A percentile compares a stretch with the other conserved stretches of the same genome.
phyloP scores from a whole-genome alignment of 2,329 filamentous ascomycete species.

The Stachybotrys echinatus region DNA sequence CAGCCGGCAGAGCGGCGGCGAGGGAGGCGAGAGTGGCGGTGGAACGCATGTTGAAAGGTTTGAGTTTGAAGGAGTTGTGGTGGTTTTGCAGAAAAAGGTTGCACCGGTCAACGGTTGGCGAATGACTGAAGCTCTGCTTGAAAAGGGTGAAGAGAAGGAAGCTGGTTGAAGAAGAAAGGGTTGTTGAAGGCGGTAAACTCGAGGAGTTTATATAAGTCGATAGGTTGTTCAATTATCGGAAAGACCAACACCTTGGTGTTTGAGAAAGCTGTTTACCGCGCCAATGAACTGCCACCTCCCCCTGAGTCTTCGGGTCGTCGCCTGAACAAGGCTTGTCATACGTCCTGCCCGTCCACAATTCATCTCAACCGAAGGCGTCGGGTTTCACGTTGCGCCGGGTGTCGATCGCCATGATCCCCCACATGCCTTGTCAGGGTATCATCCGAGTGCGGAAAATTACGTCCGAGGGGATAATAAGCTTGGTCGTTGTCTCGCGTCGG shows the following conservation, averaged over 20 bases:
- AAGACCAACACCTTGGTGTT: too few species aligned
- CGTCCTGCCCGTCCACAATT: neutral
- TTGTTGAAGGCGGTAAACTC: neutral
- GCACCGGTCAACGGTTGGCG: conserved; percentile 7
- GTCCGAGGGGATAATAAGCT: neutral
- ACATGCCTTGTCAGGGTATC: neutral
- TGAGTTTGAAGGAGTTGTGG: neutral
- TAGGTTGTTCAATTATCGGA: too few species aligned
- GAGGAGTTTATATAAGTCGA: neutral
- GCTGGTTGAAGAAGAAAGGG: neutral
- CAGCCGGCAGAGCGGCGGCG: conserved; percentile 19
- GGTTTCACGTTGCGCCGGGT: neutral
- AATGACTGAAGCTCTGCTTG: neutral
- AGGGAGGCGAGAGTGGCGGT: conserved; percentile 8
- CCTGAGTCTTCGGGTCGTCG: neutral
- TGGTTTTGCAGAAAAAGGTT: neutral
- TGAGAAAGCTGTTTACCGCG: too few species aligned
- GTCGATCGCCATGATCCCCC: neutral
- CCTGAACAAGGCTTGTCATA: neutral
- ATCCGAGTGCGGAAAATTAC: neutral
- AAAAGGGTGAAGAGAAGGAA: conserved; percentile 1
- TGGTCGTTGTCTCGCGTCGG: neutral
- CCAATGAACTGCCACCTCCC: neutral
- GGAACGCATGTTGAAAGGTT: conserved; percentile 11
- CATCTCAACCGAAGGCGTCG: neutral